phyloP scores from a whole-genome alignment of 129 eudicot species.

The Deinandra increscens region DNA sequence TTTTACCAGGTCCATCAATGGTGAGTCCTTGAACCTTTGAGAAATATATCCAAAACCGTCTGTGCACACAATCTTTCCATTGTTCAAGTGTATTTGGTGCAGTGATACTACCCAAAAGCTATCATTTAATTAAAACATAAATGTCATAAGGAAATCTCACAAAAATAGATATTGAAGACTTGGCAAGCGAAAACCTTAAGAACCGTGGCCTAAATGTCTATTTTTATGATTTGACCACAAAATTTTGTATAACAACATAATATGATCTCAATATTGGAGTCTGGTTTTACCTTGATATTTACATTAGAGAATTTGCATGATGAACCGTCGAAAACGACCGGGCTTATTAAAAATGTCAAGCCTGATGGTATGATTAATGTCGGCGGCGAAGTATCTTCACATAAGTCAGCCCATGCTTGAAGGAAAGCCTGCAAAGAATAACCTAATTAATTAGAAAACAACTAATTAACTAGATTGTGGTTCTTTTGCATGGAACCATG shows the following conservation, averaged over 20 bases:
- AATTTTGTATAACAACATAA: no score
- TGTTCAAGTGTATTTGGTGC: constrained; percentile 33
- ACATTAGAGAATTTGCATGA: constrained; percentile 33
- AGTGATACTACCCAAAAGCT: constrained; percentile 44
- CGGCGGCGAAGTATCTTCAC: constrained; percentile 30
- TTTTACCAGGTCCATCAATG: constrained; percentile 38
- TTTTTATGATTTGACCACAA: no score
- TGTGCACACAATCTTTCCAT: constrained; percentile 28
- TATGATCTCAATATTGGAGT: neutral
- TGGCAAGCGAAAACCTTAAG: no score
- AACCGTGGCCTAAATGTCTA: no score
- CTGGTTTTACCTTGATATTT: constrained; percentile 31
- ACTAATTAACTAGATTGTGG: neutral
- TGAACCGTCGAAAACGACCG: constrained; percentile 41
- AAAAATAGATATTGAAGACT: no score
- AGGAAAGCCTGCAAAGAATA: constrained; percentile 35
- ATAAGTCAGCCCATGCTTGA: constrained; percentile 41
- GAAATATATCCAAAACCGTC: constrained; percentile 38
- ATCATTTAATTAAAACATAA: neutral
- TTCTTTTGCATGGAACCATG: constrained; percentile 10
- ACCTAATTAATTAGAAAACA: constrained; percentile 3
- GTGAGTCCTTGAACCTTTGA: constrained; percentile 34
- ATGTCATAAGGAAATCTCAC: neutral
- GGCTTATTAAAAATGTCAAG: constrained; percentile 33
- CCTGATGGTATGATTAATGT: constrained; percentile 31